Conservation (phyloP, 495 filamentous ascomycete genomes). For the Penicillium taxi region DNA sequence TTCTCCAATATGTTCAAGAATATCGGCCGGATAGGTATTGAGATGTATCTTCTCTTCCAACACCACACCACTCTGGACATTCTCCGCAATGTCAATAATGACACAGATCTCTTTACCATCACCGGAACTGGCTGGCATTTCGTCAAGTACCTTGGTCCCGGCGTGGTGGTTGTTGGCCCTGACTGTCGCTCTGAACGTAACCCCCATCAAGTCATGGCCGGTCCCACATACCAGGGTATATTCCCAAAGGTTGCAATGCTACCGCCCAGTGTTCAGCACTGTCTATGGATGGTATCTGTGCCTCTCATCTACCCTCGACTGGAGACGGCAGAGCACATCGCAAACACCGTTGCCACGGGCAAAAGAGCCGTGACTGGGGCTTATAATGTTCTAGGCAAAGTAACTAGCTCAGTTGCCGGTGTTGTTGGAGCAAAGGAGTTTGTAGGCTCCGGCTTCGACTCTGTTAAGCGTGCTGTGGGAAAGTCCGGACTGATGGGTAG, state of each 20-base stretch:
- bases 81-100: slow-evolving; percentile 74
- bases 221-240: slow-evolving; percentile 91
- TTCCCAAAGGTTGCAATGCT: slow-evolving; percentile 92
- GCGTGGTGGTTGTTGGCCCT: slow-evolving; percentile 79
- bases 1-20: slow-evolving; percentile 96
- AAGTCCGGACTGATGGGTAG: slow-evolving; percentile 92
- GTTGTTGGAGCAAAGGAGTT: slow-evolving; percentile 90
- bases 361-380: slow-evolving; percentile 93
- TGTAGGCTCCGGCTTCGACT: slow-evolving; percentile 83
- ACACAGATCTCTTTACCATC: slow-evolving; percentile 90
- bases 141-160: slow-evolving; percentile 89
- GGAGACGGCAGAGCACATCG: slow-evolving; percentile 81
- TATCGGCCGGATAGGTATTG: slow-evolving; percentile 92
- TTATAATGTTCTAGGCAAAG: slow-evolving; percentile 90
- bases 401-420: slow-evolving; percentile 86
- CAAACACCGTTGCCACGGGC: slow-evolving; percentile 83
- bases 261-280: slow-evolving; percentile 91
- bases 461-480: slow-evolving; percentile 91
- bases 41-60: slow-evolving; percentile 99
- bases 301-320: slow-evolving; percentile 86
- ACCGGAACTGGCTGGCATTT: slow-evolving; percentile 98
- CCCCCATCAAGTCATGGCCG: slow-evolving; percentile 85
- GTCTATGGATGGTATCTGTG: slow-evolving; percentile 88
- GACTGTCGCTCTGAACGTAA: slow-evolving; percentile 90
- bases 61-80: slow-evolving; percentile 96